Evolutionary conservation across 176 grass and related monocot species (phyloP).

Genomic region (Bothriochloa decipiens): DNA sequence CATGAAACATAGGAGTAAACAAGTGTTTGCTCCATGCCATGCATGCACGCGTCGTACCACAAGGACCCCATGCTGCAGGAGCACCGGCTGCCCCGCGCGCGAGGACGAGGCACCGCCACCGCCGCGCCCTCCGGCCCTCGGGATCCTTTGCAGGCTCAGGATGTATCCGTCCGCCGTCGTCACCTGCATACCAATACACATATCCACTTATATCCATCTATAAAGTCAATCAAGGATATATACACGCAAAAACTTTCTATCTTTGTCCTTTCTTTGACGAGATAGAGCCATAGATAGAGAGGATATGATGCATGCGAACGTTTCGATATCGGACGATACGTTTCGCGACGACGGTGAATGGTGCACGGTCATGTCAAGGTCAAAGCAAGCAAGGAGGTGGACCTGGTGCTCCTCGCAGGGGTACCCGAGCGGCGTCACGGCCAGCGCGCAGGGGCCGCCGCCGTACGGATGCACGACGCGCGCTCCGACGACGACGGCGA

Average conservation of each 20-base stretch:
- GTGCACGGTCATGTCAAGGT: background rate
- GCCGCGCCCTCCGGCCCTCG: slow-evolving; percentile 5
- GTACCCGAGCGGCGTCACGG: slow-evolving; percentile 63
- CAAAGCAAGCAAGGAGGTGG: too few relatives aligned
- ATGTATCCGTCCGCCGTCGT: slow-evolving; percentile 82
- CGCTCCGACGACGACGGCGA: background rate
- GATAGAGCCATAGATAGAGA: background rate
- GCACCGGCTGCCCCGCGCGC: slow-evolving; percentile 64
- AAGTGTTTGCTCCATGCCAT: too few relatives aligned
- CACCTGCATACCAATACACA: slow-evolving; percentile 33
- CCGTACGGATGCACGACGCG: background rate
- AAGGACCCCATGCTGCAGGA: slow-evolving; percentile 83
- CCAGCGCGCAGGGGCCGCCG: slow-evolving; percentile 43
- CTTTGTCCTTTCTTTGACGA: background rate
- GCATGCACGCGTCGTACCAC: slow-evolving; percentile 47
- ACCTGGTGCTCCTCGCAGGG: slow-evolving; percentile 83
- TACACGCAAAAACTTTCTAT: background rate
- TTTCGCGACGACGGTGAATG: background rate
- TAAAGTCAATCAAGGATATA: background rate
- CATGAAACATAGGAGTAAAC: slow-evolving; percentile 8
- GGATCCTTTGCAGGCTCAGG: slow-evolving; percentile 72
- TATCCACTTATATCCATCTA: background rate
- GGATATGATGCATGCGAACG: background rate
- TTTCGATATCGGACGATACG: background rate
- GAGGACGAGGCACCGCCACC: background rate